phyloP scores from a whole-genome alignment of 2,329 filamentous ascomycete species.

The Curvularia sp. region DNA sequence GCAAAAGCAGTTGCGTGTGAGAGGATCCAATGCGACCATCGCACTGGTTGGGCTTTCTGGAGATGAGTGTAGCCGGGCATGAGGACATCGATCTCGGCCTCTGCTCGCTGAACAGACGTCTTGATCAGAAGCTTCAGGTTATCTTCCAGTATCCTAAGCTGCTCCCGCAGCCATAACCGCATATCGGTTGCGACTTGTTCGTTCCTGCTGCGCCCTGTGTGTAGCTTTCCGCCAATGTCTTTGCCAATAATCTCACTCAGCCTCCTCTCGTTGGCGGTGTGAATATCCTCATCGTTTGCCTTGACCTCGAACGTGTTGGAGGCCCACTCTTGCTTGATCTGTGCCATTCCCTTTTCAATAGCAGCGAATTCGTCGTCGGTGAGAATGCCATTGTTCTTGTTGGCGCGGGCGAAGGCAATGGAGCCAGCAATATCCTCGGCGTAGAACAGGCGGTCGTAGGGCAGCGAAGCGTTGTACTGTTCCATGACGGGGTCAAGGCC shows the following conservation, averaged over 20 bases:
- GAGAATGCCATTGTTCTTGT: constrained; percentile 76
- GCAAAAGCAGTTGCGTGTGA: constrained; percentile 76
- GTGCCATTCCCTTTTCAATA: constrained; percentile 74
- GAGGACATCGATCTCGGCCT: constrained; percentile 75
- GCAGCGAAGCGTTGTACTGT: constrained; percentile 82
- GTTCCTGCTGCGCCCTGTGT: constrained; percentile 85
- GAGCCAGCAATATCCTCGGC: constrained; percentile 80
- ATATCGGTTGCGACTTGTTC: constrained; percentile 92
- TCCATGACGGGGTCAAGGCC: constrained; percentile 86
- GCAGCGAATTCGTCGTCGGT: constrained; percentile 73
- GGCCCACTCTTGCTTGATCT: constrained; percentile 62
- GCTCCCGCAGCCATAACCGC: constrained; percentile 84
- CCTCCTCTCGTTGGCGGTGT: constrained; percentile 62
- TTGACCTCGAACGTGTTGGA: constrained; percentile 57
- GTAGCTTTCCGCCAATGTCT: constrained; percentile 84
- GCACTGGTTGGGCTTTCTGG: constrained; percentile 80
- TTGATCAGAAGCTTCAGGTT: constrained; percentile 73
- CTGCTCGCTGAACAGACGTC: constrained; percentile 72
- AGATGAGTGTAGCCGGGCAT: constrained; percentile 92
- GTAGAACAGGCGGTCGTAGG: constrained; percentile 79
- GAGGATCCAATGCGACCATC: constrained; percentile 84
- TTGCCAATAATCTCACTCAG: constrained; percentile 84
- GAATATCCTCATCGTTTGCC: constrained; percentile 61
- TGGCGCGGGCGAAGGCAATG: constrained; percentile 83
- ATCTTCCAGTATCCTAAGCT: constrained; percentile 72